phyloP scores from a whole-genome alignment of 805 yeast species.

The Tetrapisispora namnaoensis region DNA sequence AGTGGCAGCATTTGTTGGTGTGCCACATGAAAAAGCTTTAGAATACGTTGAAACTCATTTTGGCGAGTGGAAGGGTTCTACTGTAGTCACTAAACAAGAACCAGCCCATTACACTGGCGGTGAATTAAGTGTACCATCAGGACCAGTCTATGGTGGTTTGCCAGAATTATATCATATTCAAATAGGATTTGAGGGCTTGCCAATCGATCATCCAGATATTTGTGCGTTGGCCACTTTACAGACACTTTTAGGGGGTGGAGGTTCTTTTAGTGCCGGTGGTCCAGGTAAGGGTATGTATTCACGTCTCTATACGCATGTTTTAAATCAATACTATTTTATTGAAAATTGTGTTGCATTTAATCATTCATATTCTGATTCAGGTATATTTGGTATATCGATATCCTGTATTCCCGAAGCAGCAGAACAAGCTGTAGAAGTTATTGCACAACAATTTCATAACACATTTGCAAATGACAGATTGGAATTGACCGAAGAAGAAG shows the following conservation, averaged over 20 bases:
- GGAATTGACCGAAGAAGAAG: constrained; percentile 56
- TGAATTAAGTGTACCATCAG: constrained; percentile 42
- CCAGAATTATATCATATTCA: constrained; percentile 81
- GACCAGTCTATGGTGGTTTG: constrained; percentile 48
- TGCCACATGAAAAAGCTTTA: constrained; percentile 59
- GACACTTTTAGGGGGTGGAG: constrained; percentile 90
- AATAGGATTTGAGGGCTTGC: constrained; percentile 79
- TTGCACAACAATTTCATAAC: constrained; percentile 51
- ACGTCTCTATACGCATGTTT: constrained; percentile 78
- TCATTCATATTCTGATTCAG: constrained; percentile 83
- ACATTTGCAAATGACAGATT: constrained; percentile 46
- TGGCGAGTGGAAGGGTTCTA: constrained; percentile 44
- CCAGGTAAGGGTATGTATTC: constrained; percentile 99
- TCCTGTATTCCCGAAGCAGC: constrained; percentile 84
- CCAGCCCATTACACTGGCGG: constrained; percentile 53
- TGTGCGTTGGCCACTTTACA: constrained; percentile 88
- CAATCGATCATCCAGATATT: constrained; percentile 74
- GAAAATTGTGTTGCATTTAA: constrained; percentile 84
- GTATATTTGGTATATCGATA: constrained; percentile 81
- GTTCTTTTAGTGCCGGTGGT: constrained; percentile 96
- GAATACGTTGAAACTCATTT: constrained; percentile 52
- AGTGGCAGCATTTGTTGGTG: constrained; percentile 84
- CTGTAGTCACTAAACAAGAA: constrained; percentile 18
- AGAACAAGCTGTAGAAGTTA: constrained; percentile 68
- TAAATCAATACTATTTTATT: constrained; percentile 83